Base-by-base conservation (phyloP, 176 grass and related monocot species). In the Leersia perrieri region DNA sequence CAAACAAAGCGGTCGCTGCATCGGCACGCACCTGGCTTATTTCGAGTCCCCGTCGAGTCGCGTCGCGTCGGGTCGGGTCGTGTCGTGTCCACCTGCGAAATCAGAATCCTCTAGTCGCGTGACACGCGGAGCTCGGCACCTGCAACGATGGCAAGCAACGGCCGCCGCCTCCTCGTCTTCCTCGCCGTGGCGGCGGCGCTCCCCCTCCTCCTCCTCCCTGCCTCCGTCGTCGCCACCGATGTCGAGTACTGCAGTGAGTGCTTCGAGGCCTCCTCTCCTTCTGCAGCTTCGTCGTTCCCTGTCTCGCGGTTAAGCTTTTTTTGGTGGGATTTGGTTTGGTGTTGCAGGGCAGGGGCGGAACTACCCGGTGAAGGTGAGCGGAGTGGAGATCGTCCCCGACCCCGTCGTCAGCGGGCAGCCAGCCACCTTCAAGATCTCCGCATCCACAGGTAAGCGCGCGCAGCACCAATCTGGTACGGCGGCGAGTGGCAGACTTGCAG, bases 381-480 rank as follows among this genome's bases (percentile, higher is more conserved):
- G 83, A 16, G 89, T 97, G 66, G 86, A 97, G 57, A 86, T 94
- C 26, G 63, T 78, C 70, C 94, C 91, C 27, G 65, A 92, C 68
- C 94, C 87, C 44, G 45, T 97, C 67, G 58, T 85, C 29, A 74
- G 89, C 64, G 92, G 94, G 67, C 18, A 90, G 73, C 80, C 80
- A 16, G 91, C 85, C 66, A 90, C 79, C 66, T 97, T 97, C 72
- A 94, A 82, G 44, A 94, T 92, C 77, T 92, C 87, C 51, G 91
- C 92, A 64, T 92, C 64, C 70, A 92, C 94, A 39, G 89, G 94
- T 97, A 89, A 76, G 13, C 6, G 33, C 11, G 13, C 6, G 33
- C 11, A 53, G 49, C 22, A n/a, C 44, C 33, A 30, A 3, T 63
- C 64, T 22, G 16, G 49, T 53, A 73, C 40, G 12, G 62, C 18